phyloP scores from a whole-genome alignment of 2,329 filamentous ascomycete species.

The Metarhizium brunneum region DNA sequence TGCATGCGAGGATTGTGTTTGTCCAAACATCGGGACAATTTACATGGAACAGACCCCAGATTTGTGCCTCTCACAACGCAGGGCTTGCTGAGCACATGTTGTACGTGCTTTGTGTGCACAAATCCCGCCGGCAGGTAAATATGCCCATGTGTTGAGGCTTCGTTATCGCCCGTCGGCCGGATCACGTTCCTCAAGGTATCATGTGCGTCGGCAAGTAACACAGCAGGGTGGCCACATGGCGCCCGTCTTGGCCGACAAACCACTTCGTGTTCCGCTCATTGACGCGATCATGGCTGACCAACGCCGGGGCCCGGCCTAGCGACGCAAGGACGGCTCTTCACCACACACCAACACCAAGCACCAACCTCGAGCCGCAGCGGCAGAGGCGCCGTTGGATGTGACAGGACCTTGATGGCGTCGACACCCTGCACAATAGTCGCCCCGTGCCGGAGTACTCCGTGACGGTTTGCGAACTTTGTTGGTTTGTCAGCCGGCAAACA shows the following conservation, averaged over 20 bases:
- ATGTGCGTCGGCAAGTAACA: not conserved
- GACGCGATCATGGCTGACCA: not conserved
- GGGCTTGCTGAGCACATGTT: no score
- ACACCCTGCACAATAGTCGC: no score
- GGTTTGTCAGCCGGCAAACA: not conserved
- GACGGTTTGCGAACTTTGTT: not conserved
- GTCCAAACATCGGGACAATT: not conserved
- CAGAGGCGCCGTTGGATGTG: no score
- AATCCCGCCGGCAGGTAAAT: no score
- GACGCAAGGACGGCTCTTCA: no score
- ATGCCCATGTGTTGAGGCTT: not conserved
- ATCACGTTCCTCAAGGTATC: not conserved
- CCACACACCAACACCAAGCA: no score
- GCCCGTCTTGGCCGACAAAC: not conserved
- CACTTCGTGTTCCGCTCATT: not conserved
- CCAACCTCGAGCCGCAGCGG: no score
- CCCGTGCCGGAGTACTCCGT: no score
- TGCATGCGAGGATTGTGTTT: not conserved
- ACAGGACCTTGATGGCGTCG: no score
- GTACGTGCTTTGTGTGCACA: no score
- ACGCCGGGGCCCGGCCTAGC: no score
- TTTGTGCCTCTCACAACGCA: not conserved
- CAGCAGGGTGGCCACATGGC: not conserved
- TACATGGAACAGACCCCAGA: not conserved
- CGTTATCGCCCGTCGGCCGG: not conserved